phyloP scores from a whole-genome alignment of 176 grass and related monocot genomes.

The Guadua angustifolia region DNA sequence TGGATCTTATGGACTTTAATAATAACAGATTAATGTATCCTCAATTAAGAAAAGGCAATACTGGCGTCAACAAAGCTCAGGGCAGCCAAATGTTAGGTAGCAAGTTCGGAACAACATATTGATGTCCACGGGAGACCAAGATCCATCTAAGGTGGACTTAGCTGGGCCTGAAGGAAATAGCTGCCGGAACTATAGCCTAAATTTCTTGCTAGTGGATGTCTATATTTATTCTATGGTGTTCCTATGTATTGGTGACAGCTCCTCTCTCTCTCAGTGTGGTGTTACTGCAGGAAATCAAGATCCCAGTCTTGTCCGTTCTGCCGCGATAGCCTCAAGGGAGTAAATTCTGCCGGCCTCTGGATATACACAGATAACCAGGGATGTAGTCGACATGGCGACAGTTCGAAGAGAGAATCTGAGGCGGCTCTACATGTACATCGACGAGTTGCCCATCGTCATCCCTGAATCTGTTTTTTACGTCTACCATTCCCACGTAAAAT shows the following conservation, averaged over 20 bases:
- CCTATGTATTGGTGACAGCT: not conserved
- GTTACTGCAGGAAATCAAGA: conserved; percentile 67
- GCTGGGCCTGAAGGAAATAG: not conserved
- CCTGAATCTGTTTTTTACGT: conserved; percentile 72
- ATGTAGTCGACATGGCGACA: conserved; percentile 66
- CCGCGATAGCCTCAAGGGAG: conserved; percentile 67
- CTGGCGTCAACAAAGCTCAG: not conserved
- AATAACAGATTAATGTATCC: conserved; percentile 9
- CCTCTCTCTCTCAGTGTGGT: not conserved
- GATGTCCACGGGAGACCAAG: not conserved
- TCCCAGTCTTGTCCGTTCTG: conserved; percentile 96
- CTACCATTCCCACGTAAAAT: conserved; percentile 80
- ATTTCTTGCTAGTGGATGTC: not conserved
- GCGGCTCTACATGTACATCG: conserved; percentile 81
- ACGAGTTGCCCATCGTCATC: conserved; percentile 77
- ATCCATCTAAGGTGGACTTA: conserved; percentile 3
- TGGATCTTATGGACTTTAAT: not conserved
- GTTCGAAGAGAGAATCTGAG: conserved; percentile 75
- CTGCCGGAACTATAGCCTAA: not conserved
- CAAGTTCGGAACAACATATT: not conserved
- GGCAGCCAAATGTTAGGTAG: not conserved
- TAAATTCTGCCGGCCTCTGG: conserved; percentile 81
- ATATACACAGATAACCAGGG: conserved; percentile 69
- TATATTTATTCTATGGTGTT: not conserved
- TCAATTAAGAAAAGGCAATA: conserved; percentile 13